Conservation (phyloP, 2,329 filamentous ascomycete species). For the Fonsecaea multimorphosa region DNA sequence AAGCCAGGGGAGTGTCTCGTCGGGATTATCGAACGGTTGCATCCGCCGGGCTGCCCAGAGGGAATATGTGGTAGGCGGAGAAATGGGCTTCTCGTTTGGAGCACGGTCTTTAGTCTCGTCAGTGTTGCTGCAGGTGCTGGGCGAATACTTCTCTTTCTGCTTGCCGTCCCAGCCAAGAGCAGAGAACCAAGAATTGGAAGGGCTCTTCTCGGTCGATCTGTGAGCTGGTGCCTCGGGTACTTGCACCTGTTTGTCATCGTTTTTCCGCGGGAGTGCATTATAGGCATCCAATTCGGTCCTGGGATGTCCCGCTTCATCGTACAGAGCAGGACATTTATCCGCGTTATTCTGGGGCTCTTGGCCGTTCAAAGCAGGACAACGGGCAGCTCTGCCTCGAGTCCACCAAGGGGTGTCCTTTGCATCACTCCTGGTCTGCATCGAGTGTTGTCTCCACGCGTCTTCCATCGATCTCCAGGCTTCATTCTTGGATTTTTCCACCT, state of each 20-base stretch:
- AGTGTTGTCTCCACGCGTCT: slow-evolving; percentile 21
- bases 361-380: slow-evolving; percentile 27
- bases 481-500: slow-evolving; percentile 25
- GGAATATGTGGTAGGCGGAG: slow-evolving; percentile 26
- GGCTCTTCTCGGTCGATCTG: slow-evolving; percentile 4
- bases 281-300: slow-evolving; percentile 35
- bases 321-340: slow-evolving; percentile 28
- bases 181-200: slow-evolving; percentile 27
- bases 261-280: slow-evolving; percentile 6
- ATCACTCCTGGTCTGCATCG: background rate
- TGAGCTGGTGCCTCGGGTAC: slow-evolving; percentile 15
- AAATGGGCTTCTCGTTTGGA: background rate
- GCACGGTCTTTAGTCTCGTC: background rate
- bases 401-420: slow-evolving; percentile 17
- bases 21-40: slow-evolving; percentile 45
- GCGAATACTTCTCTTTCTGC: slow-evolving; percentile 19
- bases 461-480: slow-evolving; percentile 24
- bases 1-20: slow-evolving; percentile 49
- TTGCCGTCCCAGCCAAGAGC: slow-evolving; percentile 34
- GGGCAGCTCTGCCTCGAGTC: slow-evolving; percentile 24
- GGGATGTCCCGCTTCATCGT: slow-evolving; percentile 27
- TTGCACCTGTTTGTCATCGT: slow-evolving; percentile 4
- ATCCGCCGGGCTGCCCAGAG: slow-evolving; percentile 27
- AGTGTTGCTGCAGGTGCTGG: background rate
- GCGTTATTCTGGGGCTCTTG: slow-evolving; percentile 21